Evolutionary conservation across 331 rosid genomes (phyloP), one percentile per base, ranked within the genome.

Genomic region (Pyrus hybrid): DNA sequence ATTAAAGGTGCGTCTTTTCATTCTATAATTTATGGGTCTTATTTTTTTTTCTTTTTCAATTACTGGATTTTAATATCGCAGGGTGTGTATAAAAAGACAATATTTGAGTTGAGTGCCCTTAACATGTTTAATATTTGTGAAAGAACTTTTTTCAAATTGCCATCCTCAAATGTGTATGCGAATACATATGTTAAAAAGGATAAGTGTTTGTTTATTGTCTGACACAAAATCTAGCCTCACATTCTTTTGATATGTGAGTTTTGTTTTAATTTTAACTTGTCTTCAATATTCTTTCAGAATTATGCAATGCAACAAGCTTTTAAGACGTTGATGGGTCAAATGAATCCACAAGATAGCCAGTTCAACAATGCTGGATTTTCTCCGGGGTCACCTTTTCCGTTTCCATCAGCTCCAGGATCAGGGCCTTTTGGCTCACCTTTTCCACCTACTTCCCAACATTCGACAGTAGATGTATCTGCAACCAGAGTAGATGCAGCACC

Each of bases 231-330:
- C 67, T 68, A 57, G 76, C 75, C 71, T 60, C 65, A 68, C 60
- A 56, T 4, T 18, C 45, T 63, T 76, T 60, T 63, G 41, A 35
- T 77, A 32, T 68, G 47, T 45, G 18, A 62, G 9, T 68, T 53
- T 22, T 57, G 14, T 26, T 63, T 63, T 63, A 16, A 30, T 64
- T 28, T 64, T 29, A 73, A 61, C 76, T 80, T 70, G 26, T 18
- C 4, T 30, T 49, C 13, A n/a, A 37, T 81, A 56, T 20, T 56
- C 26, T 83, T 71, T 80, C 90, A 95, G 99, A 90, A 88, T 58
- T 95, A 90, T 95, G 98, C 97, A 53, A 92, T 95, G 97, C 97
- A 92, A 90, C 99, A 92, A 91, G 98, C 99, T 86, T 87, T 92
- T 81, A 90, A 95, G 89, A 90, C 91, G 64, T 28, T 95, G 90